Evolutionary conservation across 2,329 filamentous ascomycete genomes (phyloP), one percentile per base, ranked within the genome.

Genomic region (Colletotrichum tamarilloi): DNA sequence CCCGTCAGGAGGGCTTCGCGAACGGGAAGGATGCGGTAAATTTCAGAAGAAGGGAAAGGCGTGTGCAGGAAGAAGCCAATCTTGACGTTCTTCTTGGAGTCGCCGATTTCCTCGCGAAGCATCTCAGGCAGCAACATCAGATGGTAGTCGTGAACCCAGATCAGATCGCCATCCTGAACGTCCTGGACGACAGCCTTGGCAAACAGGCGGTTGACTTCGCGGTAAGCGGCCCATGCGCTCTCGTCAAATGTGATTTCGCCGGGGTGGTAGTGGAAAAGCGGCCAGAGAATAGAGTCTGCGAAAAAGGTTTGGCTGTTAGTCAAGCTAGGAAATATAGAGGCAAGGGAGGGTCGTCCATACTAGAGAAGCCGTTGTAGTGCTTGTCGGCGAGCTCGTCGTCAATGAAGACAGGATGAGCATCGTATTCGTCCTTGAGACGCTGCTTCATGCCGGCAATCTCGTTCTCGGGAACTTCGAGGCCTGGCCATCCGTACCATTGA

Each of bases 81-180:
- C 87, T 97, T 98, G 84, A 98, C 92, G 77, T 98, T 97, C 85
- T 95, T 94, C 85, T 93, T 95, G 74, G 88, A 89, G 75, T 91
- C 84, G 71, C 93, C 94, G 72, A 98, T 92, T 83, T 97, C 94
- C 79, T 97, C 94, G 75, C 97, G 94, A 72, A 99, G 89, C 95
- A 98, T 97, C 80, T 96, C 92, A 38, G 97, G 97, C 42, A 99
- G 89, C 24, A 99, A 92, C 95, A 98, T 98, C 75, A 98, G 87
- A 83, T 99, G 97, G 85, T 98, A 99, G 84, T 99, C 97, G 82
- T 99, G 97, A 6, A 99, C 94, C 97, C 97, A 99, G 79, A 99
- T 93, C 79, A 98, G 86, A 83, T 99, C 97, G 68, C 95, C 95
- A 81, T 98, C 96, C 82, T 95, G 90, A 12, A 98, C 94, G 78